Percentiles rank a stretch among this genome's conserved stretches.
Evolutionary conservation across 1,284 basidiomycete genomes (phyloP).

Genomic region (Vanrija sp.): DNA sequence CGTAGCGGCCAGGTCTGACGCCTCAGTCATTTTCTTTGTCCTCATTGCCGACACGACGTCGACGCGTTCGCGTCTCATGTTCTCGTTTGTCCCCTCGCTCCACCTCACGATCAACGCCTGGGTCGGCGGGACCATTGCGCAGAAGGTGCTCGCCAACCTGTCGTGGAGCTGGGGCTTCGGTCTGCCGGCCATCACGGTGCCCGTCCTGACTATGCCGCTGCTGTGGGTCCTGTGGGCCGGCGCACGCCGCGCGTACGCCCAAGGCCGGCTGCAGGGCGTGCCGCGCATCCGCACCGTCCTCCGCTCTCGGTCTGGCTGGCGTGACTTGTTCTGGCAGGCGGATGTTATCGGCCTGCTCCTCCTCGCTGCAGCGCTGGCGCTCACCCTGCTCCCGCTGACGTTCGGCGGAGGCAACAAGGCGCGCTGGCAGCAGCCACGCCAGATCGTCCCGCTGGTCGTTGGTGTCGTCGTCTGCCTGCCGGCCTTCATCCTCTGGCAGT

Average conservation of each 20-base stretch:
- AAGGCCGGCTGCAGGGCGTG: too few relatives aligned
- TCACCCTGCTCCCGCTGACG: slow-evolving; percentile 47
- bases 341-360: slow-evolving; percentile 45
- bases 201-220: slow-evolving; percentile 32
- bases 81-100: slow-evolving; percentile 51
- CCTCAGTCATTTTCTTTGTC: slow-evolving; percentile 39
- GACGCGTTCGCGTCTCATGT: slow-evolving; percentile 46
- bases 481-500: slow-evolving; percentile 46
- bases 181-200: background rate
- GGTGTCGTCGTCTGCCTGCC: slow-evolving; percentile 40
- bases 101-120: slow-evolving; percentile 34
- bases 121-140: background rate
- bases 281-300: background rate
- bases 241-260: too few relatives aligned
- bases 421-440: slow-evolving; percentile 38
- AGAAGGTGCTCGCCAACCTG: slow-evolving; percentile 7
- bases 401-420: slow-evolving; percentile 38
- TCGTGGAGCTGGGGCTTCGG: slow-evolving; percentile 66
- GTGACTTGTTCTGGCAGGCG: slow-evolving; percentile 48
- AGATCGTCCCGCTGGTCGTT: slow-evolving; percentile 47
- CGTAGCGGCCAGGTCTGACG: background rate
- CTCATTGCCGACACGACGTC: slow-evolving; percentile 49
- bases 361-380: slow-evolving; percentile 36
- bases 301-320: slow-evolving; percentile 1
- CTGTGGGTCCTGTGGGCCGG: slow-evolving; percentile 5